Evolutionary conservation across 73 alveolate genomes (phyloP).

Genomic region (Tetrahymena elliotti): DNA sequence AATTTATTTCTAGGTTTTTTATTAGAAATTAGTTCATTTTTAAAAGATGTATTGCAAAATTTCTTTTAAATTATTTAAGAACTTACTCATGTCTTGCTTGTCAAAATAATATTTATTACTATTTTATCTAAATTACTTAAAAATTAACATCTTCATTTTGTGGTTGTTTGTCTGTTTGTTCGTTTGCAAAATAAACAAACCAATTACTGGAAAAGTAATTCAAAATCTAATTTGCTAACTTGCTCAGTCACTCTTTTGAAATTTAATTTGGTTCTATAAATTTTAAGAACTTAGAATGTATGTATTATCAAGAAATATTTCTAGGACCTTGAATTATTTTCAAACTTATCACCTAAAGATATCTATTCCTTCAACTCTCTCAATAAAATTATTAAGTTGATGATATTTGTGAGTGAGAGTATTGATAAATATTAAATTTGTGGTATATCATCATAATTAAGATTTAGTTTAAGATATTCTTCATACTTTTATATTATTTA

Average conservation of each 20-base stretch:
- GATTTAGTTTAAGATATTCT: no score
- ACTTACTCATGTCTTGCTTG: background rate
- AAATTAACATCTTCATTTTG: no score
- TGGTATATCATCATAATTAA: background rate
- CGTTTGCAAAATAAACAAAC: background rate
- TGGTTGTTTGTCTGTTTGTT: background rate
- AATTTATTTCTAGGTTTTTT: no score
- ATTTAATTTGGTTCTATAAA: background rate
- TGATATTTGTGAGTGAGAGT: background rate
- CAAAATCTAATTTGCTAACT: background rate
- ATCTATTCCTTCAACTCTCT: background rate
- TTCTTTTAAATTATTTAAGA: background rate
- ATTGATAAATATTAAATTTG: background rate
- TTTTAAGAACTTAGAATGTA: background rate
- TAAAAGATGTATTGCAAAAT: background rate
- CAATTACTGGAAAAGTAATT: background rate
- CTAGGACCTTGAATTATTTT: background rate
- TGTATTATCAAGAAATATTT: background rate
- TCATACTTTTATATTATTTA: no score
- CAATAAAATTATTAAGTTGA: background rate
- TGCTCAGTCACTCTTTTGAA: background rate
- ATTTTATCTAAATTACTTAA: background rate
- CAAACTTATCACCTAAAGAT: background rate
- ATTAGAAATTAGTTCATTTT: no score
- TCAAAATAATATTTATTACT: background rate